A percentile compares a stretch with the other conserved stretches of the same genome.
These are phyloP conservation scores for Ceratobasidium sp. DNA, from an alignment of 1,284 basidiomycete species.

Conservation along the genomic window DNA sequence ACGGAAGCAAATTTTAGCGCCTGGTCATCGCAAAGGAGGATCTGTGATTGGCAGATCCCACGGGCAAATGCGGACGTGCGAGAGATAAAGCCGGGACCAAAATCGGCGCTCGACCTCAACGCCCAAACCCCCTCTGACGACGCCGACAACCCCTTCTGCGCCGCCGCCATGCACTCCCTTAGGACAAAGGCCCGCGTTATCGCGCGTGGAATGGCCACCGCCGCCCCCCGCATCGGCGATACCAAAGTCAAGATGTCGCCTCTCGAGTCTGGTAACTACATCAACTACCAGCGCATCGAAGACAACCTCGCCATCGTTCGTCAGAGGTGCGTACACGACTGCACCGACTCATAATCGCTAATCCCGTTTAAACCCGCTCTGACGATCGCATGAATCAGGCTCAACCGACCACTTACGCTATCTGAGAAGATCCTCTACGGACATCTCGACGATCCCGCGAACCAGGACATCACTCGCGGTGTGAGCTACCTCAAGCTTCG, in stretches of 20 bases:
- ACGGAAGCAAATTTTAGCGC: slow-evolving; percentile 21
- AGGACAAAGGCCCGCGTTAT: slow-evolving; percentile 33
- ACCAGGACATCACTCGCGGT: slow-evolving; percentile 73
- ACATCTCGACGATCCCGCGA: slow-evolving; percentile 86
- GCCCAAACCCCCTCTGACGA: slow-evolving; percentile 5
- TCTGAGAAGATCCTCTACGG: slow-evolving; percentile 99
- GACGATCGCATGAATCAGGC: slow-evolving; percentile 64
- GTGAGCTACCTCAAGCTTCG: slow-evolving; percentile 91
- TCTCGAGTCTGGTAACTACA: slow-evolving; percentile 87
- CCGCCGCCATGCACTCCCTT: slow-evolving; percentile 22
- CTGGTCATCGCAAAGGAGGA: slow-evolving; percentile 7
- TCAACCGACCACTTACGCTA: slow-evolving; percentile 94
- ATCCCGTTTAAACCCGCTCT: neutral
- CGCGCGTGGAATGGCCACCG: slow-evolving; percentile 74
- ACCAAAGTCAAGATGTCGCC: slow-evolving; percentile 94
- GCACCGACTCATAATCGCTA: neutral
- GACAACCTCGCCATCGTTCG: slow-evolving; percentile 92
- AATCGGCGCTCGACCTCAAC: neutral
- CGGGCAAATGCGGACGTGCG: slow-evolving; percentile 10
- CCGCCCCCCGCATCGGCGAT: slow-evolving; percentile 84
- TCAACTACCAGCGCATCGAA: slow-evolving; percentile 98
- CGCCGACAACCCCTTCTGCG: neutral
- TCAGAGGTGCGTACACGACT: slow-evolving; percentile 69
- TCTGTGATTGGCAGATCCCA: slow-evolving; percentile 40
- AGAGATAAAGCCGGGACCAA: slow-evolving; percentile 40